A percentile compares a stretch with the other conserved stretches of the same genome.
phyloP scores from a whole-genome alignment of 164 flowering plant genomes.

The Houttuynia cordata region DNA sequence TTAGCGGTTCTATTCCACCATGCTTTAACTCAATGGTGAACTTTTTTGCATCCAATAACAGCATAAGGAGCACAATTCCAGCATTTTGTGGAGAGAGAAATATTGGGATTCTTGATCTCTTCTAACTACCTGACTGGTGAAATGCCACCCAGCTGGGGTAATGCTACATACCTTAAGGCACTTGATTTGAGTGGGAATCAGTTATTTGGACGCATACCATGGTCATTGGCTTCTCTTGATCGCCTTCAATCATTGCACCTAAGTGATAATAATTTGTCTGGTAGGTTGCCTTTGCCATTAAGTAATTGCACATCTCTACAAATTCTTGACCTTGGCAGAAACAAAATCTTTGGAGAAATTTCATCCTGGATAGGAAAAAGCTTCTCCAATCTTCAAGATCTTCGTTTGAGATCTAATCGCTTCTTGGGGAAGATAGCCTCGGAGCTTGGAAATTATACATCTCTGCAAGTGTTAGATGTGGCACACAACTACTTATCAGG shows the following conservation, averaged over 20 bases:
- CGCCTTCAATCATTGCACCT: conserved; percentile 1
- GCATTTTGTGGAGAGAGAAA: background rate
- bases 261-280: conserved; percentile 5
- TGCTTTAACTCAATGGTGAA: no score
- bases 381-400: background rate
- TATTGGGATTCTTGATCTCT: conserved; percentile 1
- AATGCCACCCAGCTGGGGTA: background rate
- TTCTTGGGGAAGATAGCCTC: no score
- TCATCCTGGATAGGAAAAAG: conserved; percentile 17
- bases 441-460: conserved; percentile 1
- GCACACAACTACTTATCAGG: conserved; percentile 9
- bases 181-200: conserved; percentile 12
- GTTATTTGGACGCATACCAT: conserved; percentile 14
- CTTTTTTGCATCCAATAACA: no score
- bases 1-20: no score
- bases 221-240: conserved; percentile 9
- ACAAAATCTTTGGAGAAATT: conserved; percentile 7
- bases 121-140: conserved; percentile 4
- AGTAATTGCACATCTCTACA: background rate
- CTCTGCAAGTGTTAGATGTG: conserved; percentile 17
- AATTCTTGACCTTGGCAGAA: conserved; percentile 10
- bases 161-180: background rate
- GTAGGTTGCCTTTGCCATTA: conserved; percentile 1
- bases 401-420: conserved; percentile 11
- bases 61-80: no score